A percentile compares a stretch with the other conserved stretches of the same genome.
phyloP scores from a whole-genome alignment of 1,284 basidiomycete species.

The Mycena sp. region DNA sequence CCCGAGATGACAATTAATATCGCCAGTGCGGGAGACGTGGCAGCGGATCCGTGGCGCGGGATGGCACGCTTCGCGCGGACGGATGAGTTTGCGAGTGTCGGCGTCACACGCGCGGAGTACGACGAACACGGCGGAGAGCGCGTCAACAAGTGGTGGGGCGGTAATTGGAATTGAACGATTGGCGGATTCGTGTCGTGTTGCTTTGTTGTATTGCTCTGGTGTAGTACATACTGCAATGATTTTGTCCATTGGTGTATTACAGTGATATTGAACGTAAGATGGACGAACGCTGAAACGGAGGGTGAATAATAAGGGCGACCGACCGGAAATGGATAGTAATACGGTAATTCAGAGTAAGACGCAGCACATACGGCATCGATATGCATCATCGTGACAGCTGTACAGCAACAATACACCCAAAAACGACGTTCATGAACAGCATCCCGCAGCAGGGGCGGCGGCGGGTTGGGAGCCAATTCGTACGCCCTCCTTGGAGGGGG shows the following conservation, averaged over 20 bases:
- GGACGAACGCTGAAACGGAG: not conserved
- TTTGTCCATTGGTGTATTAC: conserved; percentile 1
- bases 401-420: conserved; percentile 2
- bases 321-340: not conserved
- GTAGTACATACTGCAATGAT: not conserved
- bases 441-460: conserved; percentile 51
- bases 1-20: conserved; percentile 79
- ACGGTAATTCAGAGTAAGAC: not conserved
- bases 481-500: conserved; percentile 60
- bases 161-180: conserved; percentile 72
- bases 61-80: conserved; percentile 87
- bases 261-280: conserved; percentile 19
- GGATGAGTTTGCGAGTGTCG: conserved; percentile 62
- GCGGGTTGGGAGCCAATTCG: conserved; percentile 69
- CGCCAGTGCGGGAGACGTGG: conserved; percentile 69
- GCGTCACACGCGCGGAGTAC: conserved; percentile 83
- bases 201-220: not conserved
- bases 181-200: not conserved
- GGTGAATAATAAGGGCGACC: conserved; percentile 13
- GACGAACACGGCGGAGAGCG: conserved; percentile 91
- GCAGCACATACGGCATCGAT: not conserved
- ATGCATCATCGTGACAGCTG: not conserved
- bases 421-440: conserved; percentile 61
- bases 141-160: conserved; percentile 82
- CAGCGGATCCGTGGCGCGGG: conserved; percentile 90